phyloP scores from a whole-genome alignment of 192 early-diverging fungal genomes.

The Coemansia nantahalensis region DNA sequence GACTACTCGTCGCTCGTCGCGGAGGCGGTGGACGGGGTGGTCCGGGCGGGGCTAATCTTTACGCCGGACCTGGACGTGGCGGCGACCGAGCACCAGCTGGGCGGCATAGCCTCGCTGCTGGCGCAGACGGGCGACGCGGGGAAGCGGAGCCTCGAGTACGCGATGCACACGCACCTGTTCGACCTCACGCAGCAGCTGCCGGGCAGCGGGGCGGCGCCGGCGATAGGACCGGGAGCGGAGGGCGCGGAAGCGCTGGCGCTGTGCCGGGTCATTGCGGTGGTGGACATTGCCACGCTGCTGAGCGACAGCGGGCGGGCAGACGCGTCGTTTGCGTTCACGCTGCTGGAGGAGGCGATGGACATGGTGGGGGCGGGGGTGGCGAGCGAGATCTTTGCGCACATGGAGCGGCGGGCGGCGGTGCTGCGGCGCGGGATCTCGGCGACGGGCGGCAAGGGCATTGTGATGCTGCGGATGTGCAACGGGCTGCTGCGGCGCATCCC shows the following conservation, averaged over 20 bases:
- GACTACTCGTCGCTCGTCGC: no score
- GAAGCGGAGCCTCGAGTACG: slow-evolving; percentile 29
- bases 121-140: background rate
- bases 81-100: no score
- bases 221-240: no score
- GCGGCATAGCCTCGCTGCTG: background rate
- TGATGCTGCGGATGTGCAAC: slow-evolving; percentile 84
- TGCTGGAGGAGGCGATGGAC: slow-evolving; percentile 47
- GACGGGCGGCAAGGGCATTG: slow-evolving; percentile 77
- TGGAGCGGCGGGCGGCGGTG: slow-evolving; percentile 30
- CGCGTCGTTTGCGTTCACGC: slow-evolving; percentile 26
- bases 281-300: slow-evolving; percentile 28
- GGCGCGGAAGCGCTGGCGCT: slow-evolving; percentile 3
- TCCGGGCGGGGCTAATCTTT: no score
- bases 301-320: slow-evolving; percentile 25
- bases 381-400: slow-evolving; percentile 28
- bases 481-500: slow-evolving; percentile 86
- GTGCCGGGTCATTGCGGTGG: slow-evolving; percentile 6
- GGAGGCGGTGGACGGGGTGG: no score
- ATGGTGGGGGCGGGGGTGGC: slow-evolving; percentile 22
- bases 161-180: slow-evolving; percentile 23
- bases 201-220: no score
- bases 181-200: slow-evolving; percentile 23
- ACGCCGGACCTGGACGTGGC: no score
- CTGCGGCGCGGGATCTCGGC: slow-evolving; percentile 64